Evolutionary conservation across 164 flowering plant genomes (phyloP), one percentile per base, ranked within the genome.

Genomic region (Berberis vulgaris): DNA sequence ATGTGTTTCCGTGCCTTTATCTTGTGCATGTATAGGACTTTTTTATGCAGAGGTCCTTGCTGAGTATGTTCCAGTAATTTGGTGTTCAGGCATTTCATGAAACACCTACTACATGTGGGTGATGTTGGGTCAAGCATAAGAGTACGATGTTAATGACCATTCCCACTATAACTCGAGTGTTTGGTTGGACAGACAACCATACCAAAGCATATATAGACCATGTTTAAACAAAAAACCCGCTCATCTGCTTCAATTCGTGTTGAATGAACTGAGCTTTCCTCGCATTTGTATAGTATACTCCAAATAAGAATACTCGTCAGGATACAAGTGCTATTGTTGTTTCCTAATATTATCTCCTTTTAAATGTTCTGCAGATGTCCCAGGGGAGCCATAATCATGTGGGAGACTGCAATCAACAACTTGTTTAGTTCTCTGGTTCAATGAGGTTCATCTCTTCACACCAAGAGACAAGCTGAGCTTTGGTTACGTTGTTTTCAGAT

Each of bases 391-490:
- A 59, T 91, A 56, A 95, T 95, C 73, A 78, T 91, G 59, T 74
- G 97, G 42, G 97, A 95, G 66, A 91, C 97, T 1, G 78, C 89
- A 13, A 43, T 95, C 67, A 95, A 67, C 63, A 81, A 95, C 65
- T 67, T 95, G 66, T 89, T 91, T 73, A 87, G 94, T 76, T 80
- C 71, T 95, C 64, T 95, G 99, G 97, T 95, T 91, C 83, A 91
- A 91, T 53, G 97, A 91, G 84, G 97, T 95, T 65, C 64, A 95
- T 70, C 85, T 88, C 56, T 86, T 95, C 71, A 95, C 99, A 4
- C 99, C 99, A 5, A 84, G 97, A 70, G 97, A 95, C 73, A 97
- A 95, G 77, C 81, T 95, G 72, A 91, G 99, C 75, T 95, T 95
- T 62, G 99, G 99, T 6, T 95, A 85, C 53, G 89, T 91, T 9